Base-by-base conservation (phyloP, 345 rosid genomes). In the Sisymbrium altissimum region DNA sequence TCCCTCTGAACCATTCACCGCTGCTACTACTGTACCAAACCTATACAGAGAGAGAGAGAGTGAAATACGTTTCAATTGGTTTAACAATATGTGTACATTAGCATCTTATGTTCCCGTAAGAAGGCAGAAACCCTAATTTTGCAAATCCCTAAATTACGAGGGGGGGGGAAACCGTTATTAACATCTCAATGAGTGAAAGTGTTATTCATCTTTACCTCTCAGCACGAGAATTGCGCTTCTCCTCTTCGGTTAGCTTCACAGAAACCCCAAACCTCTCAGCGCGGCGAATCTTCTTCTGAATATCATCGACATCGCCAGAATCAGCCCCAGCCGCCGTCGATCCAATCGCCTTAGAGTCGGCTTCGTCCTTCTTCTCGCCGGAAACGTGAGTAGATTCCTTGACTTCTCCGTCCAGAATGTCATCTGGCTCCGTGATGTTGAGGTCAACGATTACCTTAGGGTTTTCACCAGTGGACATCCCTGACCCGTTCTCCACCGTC, bases 181-280 rank as follows among this genome's bases (percentile, higher is more conserved):
- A 68, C 4, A 7, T 9, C 19, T 17, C 59, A n/a, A 11, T n/a
- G n/a, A 30, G 25, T 3, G 15, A 18, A n/a, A 48, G 14, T 0
- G 25, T 17, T 46, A 15, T 12, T 17, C 15, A 1, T 9, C 2
- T 6, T 54, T 70, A 92, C 97, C 97, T 91, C 80, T 88, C 97
- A 43, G 99, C 97, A 7, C 99, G 93, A 66, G 93, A 86, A 84
- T 82, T 85, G 29, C 97, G 97, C 73, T 95, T 95, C 84, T 95
- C 99, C 66, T 85, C 77, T 82, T 95, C 99, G 0, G 97, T 89
- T 15, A 90, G 27, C 79, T 85, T 85, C 8, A 95, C 93, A 15
- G 85, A 80, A 49, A 90, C 76, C 3, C 97, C 99, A 53, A 95
- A 95, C 58, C 99, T 83, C 86, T 95, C 97, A 6, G 99, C 99